Base-by-base conservation (phyloP, 345 rosid species). In the Citrus cavaleriei region DNA sequence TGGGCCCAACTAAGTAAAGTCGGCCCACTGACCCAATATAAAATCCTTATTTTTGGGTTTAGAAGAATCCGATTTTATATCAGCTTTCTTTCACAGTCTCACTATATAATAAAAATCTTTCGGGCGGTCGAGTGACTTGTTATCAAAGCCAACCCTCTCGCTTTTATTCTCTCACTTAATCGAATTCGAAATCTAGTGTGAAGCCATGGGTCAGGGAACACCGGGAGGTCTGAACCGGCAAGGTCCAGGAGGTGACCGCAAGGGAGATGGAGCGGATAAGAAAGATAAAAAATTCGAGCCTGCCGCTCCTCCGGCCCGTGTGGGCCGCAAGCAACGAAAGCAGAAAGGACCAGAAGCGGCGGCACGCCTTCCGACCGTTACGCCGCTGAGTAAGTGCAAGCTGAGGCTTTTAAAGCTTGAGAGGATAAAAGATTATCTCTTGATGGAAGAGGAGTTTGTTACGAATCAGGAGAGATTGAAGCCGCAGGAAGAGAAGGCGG, bases 381-480 rank as follows among this genome's bases (percentile, higher is more conserved):
- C 97, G 54, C 98, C 98, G 19, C 85, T 88, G 46, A 86, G 89
- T 1, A 97, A 94, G 83, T 97, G 98, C 78, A 94, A 94, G 85
- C 95, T 93, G 8, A 79, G 98, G 73, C 82, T 97, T 10, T 83
- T 94, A 4, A 97, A 94, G 82, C 78, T 93, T 79, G 99, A 94
- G 84, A 88, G 98, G 78, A 87, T 92, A 81, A 97, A 97, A 84
- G 99, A 93, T 73, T 94, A 93, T 76, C 80, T 97, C 73, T 67
- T 94, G 74, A 94, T 97, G 98, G 98, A 94, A 85, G 99, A 96
- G 68, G 98, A 93, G 90, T 94, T 94, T 62, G 99, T 96, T 5
- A 85, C 97, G 76, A 94, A 92, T 73, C 98, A 94, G 83, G 98
- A 94, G 86, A 81, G 95, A 49, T 77, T 94, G 76, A 96, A 96